Evolutionary conservation across 352 stramenopile species (phyloP), one percentile per base, ranked within the genome.

Genomic region (Pythium myriotylum): DNA sequence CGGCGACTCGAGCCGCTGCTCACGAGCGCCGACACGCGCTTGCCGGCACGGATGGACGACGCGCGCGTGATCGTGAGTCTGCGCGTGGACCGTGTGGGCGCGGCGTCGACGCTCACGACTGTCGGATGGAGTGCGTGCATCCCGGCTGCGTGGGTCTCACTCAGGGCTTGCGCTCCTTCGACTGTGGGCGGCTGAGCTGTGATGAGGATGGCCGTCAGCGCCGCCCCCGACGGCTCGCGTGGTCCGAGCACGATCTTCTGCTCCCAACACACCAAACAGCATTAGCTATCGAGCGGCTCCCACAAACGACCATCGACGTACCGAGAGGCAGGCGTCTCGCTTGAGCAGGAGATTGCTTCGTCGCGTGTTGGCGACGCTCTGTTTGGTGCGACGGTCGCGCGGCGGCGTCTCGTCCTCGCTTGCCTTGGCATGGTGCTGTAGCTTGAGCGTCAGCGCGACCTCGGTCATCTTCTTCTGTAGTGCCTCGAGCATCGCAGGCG

Each of bases 381-480:
- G 23, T 24, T 52, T 54, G 47, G 29, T 17, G 47, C 47, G 33
- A n/a, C 19, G 33, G 23, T 27, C 20, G 0, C 52, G 40, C 39
- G 22, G 26, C 23, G 3, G 17, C 6, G 1, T 8, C 22, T 29
- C 14, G 23, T 48, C 19, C 16, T 47, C 22, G 20, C 29, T 26
- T 7, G 20, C 45, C 2, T 9, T 16, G 26, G 5, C 7, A 2
- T 6, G 19, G 43, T 81, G 77, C 33, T 80, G 75, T 3, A 87
- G 53, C 59, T 87, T 89, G 37, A 89, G 68, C 20, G 68, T 73
- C 51, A 89, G 76, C 5, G 77, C 73, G 3, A 87, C 76, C 19
- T 89, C 77, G 2, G 77, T 86, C 73, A 89, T 81, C 43, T 86
- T 87, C 53, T 84, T 82, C 54, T 89, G 79, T 16, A 89, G 50